phyloP scores from a whole-genome alignment of 2,329 filamentous ascomycete species.

The Talaromyces piceae region DNA sequence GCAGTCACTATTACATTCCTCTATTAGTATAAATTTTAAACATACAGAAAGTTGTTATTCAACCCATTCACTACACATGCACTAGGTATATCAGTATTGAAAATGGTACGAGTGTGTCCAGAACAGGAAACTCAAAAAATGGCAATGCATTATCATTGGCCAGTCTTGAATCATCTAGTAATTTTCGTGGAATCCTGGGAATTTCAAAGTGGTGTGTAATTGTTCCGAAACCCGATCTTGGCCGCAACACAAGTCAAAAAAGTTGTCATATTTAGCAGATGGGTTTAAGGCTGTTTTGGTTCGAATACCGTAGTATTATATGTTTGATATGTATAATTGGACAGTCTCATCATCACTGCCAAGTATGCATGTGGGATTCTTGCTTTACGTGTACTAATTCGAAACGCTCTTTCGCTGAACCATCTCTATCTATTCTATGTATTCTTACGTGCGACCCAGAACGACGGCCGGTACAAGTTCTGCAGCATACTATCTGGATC shows the following conservation, averaged over 20 bases:
- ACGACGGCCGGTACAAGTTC: slow-evolving; percentile 69
- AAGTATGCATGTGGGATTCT: too few relatives aligned
- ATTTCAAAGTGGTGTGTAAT: neutral
- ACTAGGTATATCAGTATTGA: neutral
- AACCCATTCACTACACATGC: neutral
- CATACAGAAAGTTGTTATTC: neutral
- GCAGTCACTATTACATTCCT: neutral
- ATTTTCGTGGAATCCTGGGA: neutral
- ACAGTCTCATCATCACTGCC: too few relatives aligned
- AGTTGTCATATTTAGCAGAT: neutral
- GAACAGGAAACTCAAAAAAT: neutral
- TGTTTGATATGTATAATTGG: too few relatives aligned
- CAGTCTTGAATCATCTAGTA: neutral
- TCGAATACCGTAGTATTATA: neutral
- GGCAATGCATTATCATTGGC: neutral
- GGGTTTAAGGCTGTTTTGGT: neutral
- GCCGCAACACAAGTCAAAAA: neutral
- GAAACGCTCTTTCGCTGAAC: too few relatives aligned
- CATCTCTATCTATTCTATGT: neutral
- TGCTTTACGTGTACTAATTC: too few relatives aligned
- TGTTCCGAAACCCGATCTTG: neutral
- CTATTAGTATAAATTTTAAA: neutral
- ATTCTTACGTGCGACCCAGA: slow-evolving; percentile 79
- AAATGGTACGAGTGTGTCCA: neutral
- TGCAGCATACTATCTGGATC: slow-evolving; percentile 79